Conservation (phyloP, 2,329 filamentous ascomycete species). For the Clonostachys sp. region DNA sequence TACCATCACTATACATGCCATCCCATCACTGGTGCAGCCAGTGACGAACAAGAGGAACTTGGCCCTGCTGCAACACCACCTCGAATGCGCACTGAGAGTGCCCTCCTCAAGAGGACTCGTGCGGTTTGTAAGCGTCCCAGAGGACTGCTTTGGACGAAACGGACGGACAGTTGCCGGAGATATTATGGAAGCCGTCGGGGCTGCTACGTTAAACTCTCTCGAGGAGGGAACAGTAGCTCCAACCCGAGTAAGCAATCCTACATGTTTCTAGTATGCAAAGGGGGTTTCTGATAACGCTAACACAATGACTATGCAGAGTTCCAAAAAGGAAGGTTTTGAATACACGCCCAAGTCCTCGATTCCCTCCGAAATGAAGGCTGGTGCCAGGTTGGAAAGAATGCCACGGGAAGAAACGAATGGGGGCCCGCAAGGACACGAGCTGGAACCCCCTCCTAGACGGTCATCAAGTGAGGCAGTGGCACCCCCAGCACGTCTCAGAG, state of each 20-base stretch:
- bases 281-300: background rate
- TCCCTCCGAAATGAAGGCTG: too few relatives aligned
- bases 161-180: slow-evolving; percentile 67
- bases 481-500: background rate
- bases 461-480: background rate
- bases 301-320: slow-evolving; percentile 1
- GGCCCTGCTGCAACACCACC: slow-evolving; percentile 68
- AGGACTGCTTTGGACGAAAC: slow-evolving; percentile 68
- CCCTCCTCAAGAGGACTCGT: slow-evolving; percentile 63
- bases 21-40: slow-evolving; percentile 64
- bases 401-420: too few relatives aligned
- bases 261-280: background rate
- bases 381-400: too few relatives aligned
- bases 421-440: too few relatives aligned
- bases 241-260: too few relatives aligned
- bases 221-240: background rate
- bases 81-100: slow-evolving; percentile 68
- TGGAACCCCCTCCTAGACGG: background rate
- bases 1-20: slow-evolving; percentile 66
- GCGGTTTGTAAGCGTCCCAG: slow-evolving; percentile 63
- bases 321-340: background rate
- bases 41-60: slow-evolving; percentile 79
- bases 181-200: slow-evolving; percentile 37
- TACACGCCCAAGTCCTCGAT: too few relatives aligned
- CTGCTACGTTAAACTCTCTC: background rate